Conservation (phyloP, 176 grass and related monocot species). For the Poa pratensis region DNA sequence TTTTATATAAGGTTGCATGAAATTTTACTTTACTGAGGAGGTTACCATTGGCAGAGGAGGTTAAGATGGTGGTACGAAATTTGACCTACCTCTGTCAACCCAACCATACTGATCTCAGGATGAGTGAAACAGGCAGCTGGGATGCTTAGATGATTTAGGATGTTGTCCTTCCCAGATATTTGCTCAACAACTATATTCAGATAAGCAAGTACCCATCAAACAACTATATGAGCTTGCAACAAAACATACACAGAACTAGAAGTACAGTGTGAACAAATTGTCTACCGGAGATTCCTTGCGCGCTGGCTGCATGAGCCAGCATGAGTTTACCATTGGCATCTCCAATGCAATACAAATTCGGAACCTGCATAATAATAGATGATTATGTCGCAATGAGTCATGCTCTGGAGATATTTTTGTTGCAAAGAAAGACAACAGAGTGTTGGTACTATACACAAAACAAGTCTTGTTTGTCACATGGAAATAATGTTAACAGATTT, state of each 20-base stretch:
- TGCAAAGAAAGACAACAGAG: background rate
- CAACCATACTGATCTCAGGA: constrained; percentile 99
- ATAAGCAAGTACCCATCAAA: constrained; percentile 35
- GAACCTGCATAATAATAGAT: constrained; percentile 55
- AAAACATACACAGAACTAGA: constrained; percentile 8
- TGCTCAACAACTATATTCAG: constrained; percentile 73
- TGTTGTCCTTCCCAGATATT: constrained; percentile 75
- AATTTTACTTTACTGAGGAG: constrained; percentile 7
- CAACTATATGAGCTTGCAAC: constrained; percentile 12
- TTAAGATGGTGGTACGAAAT: constrained; percentile 36
- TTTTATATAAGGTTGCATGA: background rate
- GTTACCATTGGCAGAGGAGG: background rate
- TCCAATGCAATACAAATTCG: constrained; percentile 94
- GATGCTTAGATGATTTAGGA: constrained; percentile 94
- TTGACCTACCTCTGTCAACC: constrained; percentile 76
- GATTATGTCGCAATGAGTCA: background rate
- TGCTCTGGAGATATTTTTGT: constrained; percentile 14
- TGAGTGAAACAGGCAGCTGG: constrained; percentile 98
- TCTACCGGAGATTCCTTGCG: constrained; percentile 92
- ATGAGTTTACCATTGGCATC: constrained; percentile 98
- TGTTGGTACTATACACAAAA: background rate
- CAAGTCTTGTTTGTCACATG: background rate
- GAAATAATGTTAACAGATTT: background rate
- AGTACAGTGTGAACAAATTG: background rate
- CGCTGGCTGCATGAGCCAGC: constrained; percentile 98